Conservation (phyloP, 202 grass and related monocot species). For the Brachypodium distachyon region DNA sequence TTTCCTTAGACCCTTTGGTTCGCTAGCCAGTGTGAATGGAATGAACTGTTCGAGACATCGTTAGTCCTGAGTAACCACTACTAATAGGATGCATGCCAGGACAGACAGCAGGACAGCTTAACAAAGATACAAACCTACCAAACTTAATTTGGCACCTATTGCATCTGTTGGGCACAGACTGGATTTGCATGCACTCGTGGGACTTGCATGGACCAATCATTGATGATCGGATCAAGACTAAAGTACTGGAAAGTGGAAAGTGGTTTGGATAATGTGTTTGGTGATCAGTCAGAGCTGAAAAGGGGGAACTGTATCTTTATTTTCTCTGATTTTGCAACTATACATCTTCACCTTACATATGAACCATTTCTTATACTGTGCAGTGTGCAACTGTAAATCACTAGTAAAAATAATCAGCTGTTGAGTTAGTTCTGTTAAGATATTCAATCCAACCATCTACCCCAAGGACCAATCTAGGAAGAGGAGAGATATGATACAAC, state of each 20-base stretch:
- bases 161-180: slow-evolving; percentile 25
- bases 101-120: background rate
- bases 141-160: slow-evolving; percentile 24
- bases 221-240: slow-evolving; percentile 14
- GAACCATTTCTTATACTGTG: no score
- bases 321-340: background rate
- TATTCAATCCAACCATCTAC: no score
- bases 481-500: no score
- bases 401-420: background rate
- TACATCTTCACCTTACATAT: background rate
- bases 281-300: slow-evolving; percentile 17
- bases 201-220: slow-evolving; percentile 19
- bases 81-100: background rate
- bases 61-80: slow-evolving; percentile 7
- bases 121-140: slow-evolving; percentile 7
- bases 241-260: background rate
- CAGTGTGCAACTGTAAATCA: no score
- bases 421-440: no score
- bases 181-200: slow-evolving; percentile 15
- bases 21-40: slow-evolving; percentile 6
- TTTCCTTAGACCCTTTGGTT: background rate
- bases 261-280: slow-evolving; percentile 23
- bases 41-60: slow-evolving; percentile 9
- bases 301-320: background rate
- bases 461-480: no score